Conservation (phyloP, 495 filamentous ascomycete species). For the Patellaria atrata region DNA sequence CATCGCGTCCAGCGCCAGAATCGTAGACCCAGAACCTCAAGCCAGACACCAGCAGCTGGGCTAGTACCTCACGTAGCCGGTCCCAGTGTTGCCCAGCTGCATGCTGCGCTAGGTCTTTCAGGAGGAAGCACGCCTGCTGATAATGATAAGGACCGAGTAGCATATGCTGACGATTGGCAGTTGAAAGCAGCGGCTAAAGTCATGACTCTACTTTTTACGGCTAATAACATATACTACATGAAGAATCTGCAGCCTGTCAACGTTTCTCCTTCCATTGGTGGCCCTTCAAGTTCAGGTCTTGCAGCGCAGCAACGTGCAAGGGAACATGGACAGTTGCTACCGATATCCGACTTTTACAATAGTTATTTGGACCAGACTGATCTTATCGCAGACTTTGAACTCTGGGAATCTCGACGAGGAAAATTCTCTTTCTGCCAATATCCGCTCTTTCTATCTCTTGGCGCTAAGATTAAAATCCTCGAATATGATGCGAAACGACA, state of each 20-base stretch:
- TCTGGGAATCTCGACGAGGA: slow-evolving; percentile 62
- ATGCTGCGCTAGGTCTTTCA: slow-evolving; percentile 75
- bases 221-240: slow-evolving; percentile 47
- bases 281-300: slow-evolving; percentile 19
- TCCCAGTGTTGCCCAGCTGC: slow-evolving; percentile 52
- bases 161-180: slow-evolving; percentile 84
- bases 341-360: slow-evolving; percentile 79
- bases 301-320: slow-evolving; percentile 32
- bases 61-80: slow-evolving; percentile 58
- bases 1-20: slow-evolving; percentile 67
- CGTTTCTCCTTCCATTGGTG: background rate
- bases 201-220: slow-evolving; percentile 70
- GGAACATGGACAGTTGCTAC: slow-evolving; percentile 48
- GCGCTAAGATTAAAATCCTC: slow-evolving; percentile 83
- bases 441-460: slow-evolving; percentile 86
- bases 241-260: slow-evolving; percentile 8
- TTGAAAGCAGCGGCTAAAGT: slow-evolving; percentile 68
- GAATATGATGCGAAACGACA: slow-evolving; percentile 83
- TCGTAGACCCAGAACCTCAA: slow-evolving; percentile 31
- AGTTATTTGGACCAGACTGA: slow-evolving; percentile 57
- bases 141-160: slow-evolving; percentile 21
- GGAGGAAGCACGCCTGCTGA: too few relatives aligned
- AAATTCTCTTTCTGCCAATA: slow-evolving; percentile 90
- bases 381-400: slow-evolving; percentile 75
- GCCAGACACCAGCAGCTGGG: slow-evolving; percentile 42